Conservation (phyloP, 2,329 filamentous ascomycete species). For the Fusarium sp. region DNA sequence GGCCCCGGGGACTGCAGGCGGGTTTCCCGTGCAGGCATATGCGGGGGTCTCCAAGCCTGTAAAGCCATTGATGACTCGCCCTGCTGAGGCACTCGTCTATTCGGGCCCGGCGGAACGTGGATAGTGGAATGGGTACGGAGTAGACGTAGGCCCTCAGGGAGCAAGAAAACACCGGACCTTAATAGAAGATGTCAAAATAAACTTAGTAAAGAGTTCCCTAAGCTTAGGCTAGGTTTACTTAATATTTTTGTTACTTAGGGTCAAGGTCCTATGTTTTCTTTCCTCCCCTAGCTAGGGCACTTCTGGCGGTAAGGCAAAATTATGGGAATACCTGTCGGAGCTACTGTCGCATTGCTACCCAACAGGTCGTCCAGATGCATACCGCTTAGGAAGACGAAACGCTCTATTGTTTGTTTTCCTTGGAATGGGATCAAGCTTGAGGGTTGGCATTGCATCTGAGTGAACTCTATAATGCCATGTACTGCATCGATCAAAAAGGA, state of each 20-base stretch:
- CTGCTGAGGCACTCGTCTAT: constrained; percentile 28
- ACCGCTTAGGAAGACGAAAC: constrained; percentile 23
- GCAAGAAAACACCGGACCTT: too few species aligned
- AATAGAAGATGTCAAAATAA: too few species aligned
- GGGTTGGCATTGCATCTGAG: not conserved
- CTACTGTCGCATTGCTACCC: constrained; percentile 45
- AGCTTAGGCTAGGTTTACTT: too few species aligned
- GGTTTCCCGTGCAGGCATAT: constrained; percentile 40
- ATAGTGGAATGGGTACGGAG: constrained; percentile 31
- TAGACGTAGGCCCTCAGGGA: too few species aligned
- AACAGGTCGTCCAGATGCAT: constrained; percentile 32
- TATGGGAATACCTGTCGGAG: constrained; percentile 32
- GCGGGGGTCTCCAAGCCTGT: constrained; percentile 36
- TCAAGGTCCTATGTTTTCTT: too few species aligned
- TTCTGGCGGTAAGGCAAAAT: constrained; percentile 32
- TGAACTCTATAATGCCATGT: not conserved
- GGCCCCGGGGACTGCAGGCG: constrained; percentile 40
- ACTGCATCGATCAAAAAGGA: not conserved
- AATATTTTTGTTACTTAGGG: too few species aligned
- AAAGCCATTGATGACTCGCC: constrained; percentile 36
- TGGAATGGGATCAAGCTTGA: constrained; percentile 6
- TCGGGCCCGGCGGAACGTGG: constrained; percentile 28
- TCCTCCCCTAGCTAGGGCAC: constrained; percentile 15
- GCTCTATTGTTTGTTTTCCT: constrained; percentile 13
- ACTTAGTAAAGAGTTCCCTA: too few species aligned